Evolutionary conservation across 768 basidiomycete genomes (phyloP).

Genomic region (Cystobasidium tubakii): DNA sequence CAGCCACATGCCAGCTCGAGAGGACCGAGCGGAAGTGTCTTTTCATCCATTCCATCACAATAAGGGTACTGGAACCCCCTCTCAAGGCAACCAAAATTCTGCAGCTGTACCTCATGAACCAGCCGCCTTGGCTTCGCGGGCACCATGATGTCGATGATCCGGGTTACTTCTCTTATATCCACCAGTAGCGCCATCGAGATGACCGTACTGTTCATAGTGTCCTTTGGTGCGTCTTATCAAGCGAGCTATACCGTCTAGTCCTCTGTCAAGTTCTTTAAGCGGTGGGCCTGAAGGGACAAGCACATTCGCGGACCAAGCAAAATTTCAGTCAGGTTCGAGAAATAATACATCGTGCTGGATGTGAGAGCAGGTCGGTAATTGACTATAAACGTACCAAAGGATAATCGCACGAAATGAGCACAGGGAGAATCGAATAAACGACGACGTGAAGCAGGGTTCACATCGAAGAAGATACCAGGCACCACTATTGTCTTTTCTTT

Average conservation of each 20-base stretch:
- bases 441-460: not conserved
- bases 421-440: constrained; percentile 54
- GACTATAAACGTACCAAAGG: constrained; percentile 46
- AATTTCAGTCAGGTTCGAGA: too few relatives aligned
- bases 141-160: constrained; percentile 8
- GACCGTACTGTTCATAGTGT: constrained; percentile 35
- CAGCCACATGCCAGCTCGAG: too few relatives aligned
- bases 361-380: too few relatives aligned
- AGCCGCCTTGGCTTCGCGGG: not conserved
- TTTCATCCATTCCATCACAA: too few relatives aligned
- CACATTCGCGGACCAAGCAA: too few relatives aligned
- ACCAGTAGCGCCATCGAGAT: constrained; percentile 6
- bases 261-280: constrained; percentile 69
- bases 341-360: too few relatives aligned
- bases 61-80: too few relatives aligned
- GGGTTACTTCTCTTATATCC: constrained; percentile 1
- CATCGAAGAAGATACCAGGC: constrained; percentile 57
- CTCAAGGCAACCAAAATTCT: too few relatives aligned
- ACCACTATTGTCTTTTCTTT: constrained; percentile 60
- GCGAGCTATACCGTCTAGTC: constrained; percentile 76
- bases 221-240: constrained; percentile 59
- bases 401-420: constrained; percentile 79
- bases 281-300: constrained; percentile 54
- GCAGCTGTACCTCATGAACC: constrained; percentile 6
- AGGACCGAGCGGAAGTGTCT: too few relatives aligned